These are phyloP conservation scores for Fomitopsis betulina DNA, from an alignment of 1,284 basidiomycete genomes.

Conservation along the genomic window DNA sequence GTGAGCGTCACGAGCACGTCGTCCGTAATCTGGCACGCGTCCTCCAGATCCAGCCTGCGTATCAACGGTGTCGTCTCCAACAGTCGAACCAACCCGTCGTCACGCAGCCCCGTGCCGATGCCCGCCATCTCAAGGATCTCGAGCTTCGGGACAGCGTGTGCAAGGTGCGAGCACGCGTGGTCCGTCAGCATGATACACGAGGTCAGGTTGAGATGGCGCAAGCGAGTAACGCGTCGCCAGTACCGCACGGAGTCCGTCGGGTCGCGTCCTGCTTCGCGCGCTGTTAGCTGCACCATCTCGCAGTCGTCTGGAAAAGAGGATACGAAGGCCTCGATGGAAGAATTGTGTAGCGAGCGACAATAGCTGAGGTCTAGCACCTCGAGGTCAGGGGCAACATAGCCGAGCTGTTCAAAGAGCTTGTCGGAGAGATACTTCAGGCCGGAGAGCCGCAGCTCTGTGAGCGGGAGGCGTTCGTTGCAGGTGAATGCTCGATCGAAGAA, in stretches of 20 bases:
- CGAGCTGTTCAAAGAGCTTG: conserved; percentile 55
- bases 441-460: conserved; percentile 60
- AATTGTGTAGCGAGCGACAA: conserved; percentile 66
- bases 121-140: conserved; percentile 81
- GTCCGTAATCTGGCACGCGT: conserved; percentile 75
- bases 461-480: conserved; percentile 40
- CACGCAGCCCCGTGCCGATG: conserved; percentile 63
- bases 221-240: conserved; percentile 59
- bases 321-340: conserved; percentile 69
- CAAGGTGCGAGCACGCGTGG: conserved; percentile 66
- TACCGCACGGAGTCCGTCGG: conserved; percentile 44
- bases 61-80: conserved; percentile 70
- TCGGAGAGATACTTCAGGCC: conserved; percentile 62
- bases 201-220: conserved; percentile 79
- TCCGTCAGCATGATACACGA: conserved; percentile 75
- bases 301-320: conserved; percentile 40
- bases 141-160: conserved; percentile 69
- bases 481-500: conserved; percentile 38
- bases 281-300: conserved; percentile 46
- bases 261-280: conserved; percentile 63
- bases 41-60: conserved; percentile 80
- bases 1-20: conserved; percentile 63
- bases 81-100: conserved; percentile 70
- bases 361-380: conserved; percentile 83
- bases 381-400: conserved; percentile 62